Conservation (phyloP, 1,284 basidiomycete species). For the Irpex rosettiformis region DNA sequence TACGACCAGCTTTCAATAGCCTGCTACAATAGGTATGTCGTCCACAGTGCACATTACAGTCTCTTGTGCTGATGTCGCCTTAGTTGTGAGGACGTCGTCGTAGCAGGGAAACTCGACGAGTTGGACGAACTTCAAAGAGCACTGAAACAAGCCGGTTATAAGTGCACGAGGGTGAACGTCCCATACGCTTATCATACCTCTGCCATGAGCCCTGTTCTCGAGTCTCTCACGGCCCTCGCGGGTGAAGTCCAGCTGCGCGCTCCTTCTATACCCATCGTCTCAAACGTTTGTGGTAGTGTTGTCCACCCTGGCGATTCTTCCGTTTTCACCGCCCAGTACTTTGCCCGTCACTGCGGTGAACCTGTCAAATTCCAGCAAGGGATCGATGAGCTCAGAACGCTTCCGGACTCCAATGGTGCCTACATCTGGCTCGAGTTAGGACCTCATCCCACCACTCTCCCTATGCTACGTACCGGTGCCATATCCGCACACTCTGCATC, state of each 20-base stretch:
- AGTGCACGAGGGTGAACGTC: constrained; percentile 43
- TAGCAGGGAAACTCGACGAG: not conserved
- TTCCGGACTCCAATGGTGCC: constrained; percentile 27
- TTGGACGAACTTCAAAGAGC: constrained; percentile 33
- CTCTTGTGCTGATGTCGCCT: not conserved
- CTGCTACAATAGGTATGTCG: constrained; percentile 48
- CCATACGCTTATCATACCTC: constrained; percentile 64
- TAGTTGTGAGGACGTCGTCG: not conserved
- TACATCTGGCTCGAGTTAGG: constrained; percentile 65
- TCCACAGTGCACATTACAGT: not conserved
- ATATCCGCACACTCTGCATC: constrained; percentile 30
- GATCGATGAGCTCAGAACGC: constrained; percentile 36
- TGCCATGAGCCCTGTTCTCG: constrained; percentile 54
- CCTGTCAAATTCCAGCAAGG: constrained; percentile 59
- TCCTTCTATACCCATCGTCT: constrained; percentile 54
- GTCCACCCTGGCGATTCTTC: constrained; percentile 47
- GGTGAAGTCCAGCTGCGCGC: constrained; percentile 35
- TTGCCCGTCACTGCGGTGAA: constrained; percentile 53
- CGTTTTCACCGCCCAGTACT: constrained; percentile 50
- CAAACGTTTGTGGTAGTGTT: constrained; percentile 53
- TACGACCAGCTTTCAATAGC: constrained; percentile 46
- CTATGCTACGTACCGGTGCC: constrained; percentile 41
- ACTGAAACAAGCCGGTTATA: constrained; percentile 37
- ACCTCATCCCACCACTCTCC: constrained; percentile 53
- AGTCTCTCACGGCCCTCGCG: constrained; percentile 41